Evolutionary conservation across 2,329 filamentous ascomycete species (phyloP), one percentile per base, ranked within the genome.

Genomic region (Penicillium expansum): DNA sequence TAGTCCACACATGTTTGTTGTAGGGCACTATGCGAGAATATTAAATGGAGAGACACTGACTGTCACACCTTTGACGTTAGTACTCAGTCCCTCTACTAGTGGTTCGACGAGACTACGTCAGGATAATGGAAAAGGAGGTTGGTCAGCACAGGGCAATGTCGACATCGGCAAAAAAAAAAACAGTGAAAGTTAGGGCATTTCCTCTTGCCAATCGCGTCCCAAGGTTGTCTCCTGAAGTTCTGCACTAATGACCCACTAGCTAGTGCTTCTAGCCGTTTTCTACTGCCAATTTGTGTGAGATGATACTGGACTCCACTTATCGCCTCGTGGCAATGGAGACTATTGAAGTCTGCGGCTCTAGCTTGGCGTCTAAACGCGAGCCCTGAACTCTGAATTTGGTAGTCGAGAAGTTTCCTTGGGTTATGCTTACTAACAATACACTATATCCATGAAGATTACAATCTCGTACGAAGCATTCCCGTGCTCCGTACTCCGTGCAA

Each of bases 201-300:
- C 42, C 30, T 13, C 38, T 29, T 50, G 6, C 24, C 29, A 35
- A 37, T 44, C 13, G 29, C 18, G 32, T 43, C 14, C 30, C 22
- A 43, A 24, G 57, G 66, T 62, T 56, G 60, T 58, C 61, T 62
- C 61, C 60, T 57, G 55, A 62, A 61, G 47, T 57, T 57, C 52
- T 56, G 33, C 54, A 44, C 49, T 45, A 43, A 43, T 42, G 64
- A 61, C 64, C 68, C 68, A 69, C 67, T 35, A 24, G 57, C 66
- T 70, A 69, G 63, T 69, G 60, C 45, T 62, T 64, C 57, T 70
- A 69, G 62, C 61, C 56, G 55, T 62, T 62, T 62, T 62, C 62
- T 61, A 50, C 60, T 58, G 59, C 60, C 16, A 35, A 18, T 41
- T 24, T 24, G 16, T 2, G 16, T 33, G 29, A 52, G 49, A 13